Evolutionary conservation across 176 grass and related monocot species (phyloP).

Genomic region (Avena sativa): DNA sequence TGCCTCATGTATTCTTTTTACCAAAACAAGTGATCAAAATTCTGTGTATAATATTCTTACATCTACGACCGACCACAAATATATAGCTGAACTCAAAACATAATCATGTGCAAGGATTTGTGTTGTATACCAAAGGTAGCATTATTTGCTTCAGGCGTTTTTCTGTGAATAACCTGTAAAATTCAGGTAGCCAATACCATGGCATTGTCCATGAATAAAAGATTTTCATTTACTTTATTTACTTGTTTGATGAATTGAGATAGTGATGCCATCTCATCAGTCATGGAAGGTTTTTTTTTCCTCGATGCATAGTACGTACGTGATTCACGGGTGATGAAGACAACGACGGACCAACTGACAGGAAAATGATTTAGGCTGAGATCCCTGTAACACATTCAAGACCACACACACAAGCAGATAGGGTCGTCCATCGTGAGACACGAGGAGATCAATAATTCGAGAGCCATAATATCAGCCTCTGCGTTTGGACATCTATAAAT

Average conservation of each 20-base stretch:
- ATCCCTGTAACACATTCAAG: too few relatives aligned
- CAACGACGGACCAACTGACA: too few relatives aligned
- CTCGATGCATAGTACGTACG: too few relatives aligned
- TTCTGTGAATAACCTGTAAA: slow-evolving; percentile 1
- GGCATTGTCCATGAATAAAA: slow-evolving; percentile 15
- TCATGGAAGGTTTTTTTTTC: too few relatives aligned
- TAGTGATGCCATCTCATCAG: background rate
- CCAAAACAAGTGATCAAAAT: slow-evolving; percentile 13
- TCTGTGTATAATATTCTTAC: slow-evolving; percentile 37
- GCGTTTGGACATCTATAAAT: too few relatives aligned
- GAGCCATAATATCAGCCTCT: too few relatives aligned
- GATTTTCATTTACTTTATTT: background rate
- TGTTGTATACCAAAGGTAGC: slow-evolving; percentile 2
- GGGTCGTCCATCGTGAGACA: too few relatives aligned
- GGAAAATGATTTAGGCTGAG: too few relatives aligned
- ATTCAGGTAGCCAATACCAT: slow-evolving; percentile 1
- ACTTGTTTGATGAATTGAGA: background rate
- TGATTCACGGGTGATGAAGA: too few relatives aligned
- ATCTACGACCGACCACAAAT: background rate
- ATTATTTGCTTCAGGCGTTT: background rate
- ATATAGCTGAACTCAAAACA: slow-evolving; percentile 14
- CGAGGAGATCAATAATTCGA: too few relatives aligned
- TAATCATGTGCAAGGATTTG: background rate
- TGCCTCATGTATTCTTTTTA: background rate
- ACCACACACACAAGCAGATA: too few relatives aligned